phyloP scores from a whole-genome alignment of 306 rosid species.

The Sicyos baderoa region DNA sequence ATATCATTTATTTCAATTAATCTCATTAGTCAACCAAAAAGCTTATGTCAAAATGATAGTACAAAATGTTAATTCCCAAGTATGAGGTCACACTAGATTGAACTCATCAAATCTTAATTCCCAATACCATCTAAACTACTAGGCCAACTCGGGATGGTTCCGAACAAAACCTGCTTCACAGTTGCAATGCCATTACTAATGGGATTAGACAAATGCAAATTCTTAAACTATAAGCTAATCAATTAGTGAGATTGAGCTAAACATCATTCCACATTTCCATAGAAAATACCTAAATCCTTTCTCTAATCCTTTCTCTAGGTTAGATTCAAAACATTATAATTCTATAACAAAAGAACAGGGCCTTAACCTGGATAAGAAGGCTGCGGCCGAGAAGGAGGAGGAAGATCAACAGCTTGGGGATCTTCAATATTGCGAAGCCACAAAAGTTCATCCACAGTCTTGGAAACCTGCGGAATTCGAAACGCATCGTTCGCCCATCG shows the following conservation, averaged over 20 bases:
- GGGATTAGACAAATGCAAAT: background rate
- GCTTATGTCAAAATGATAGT: too few relatives aligned
- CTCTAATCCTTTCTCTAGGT: conserved; percentile 1
- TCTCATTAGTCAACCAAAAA: too few relatives aligned
- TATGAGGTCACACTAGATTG: too few relatives aligned
- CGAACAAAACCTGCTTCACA: background rate
- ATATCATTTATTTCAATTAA: too few relatives aligned
- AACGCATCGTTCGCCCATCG: conserved; percentile 59
- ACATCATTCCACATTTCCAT: background rate
- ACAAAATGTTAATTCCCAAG: too few relatives aligned
- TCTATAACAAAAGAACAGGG: background rate
- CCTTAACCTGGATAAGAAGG: conserved; percentile 75
- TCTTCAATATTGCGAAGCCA: conserved; percentile 86
- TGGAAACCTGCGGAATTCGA: conserved; percentile 51
- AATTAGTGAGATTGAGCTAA: background rate
- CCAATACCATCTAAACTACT: too few relatives aligned
- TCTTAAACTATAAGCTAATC: background rate
- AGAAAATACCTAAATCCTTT: background rate
- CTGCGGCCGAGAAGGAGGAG: conserved; percentile 57
- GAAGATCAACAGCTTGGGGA: conserved; percentile 39
- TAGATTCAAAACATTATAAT: background rate
- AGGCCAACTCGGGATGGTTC: too few relatives aligned
- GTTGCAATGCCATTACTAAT: background rate
- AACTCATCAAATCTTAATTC: too few relatives aligned
- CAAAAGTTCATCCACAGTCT: conserved; percentile 47